Base-by-base conservation (phyloP, 2,329 filamentous ascomycete genomes). In the Tolypocladium ovalisporum region DNA sequence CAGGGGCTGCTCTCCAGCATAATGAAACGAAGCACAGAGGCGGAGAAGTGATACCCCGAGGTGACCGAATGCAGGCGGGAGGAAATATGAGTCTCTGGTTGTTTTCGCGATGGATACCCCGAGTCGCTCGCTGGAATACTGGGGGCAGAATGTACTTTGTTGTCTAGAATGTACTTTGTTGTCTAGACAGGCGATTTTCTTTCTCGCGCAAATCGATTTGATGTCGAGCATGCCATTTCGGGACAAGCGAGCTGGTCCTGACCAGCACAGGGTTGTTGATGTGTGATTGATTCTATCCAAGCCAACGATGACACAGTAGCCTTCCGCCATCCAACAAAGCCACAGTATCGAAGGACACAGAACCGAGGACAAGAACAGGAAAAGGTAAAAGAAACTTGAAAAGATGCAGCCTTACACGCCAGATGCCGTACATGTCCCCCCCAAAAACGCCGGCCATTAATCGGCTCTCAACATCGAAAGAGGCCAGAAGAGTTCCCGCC, bases 381-480 rank as follows among this genome's bases (percentile, higher is more conserved):
- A 47, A 39, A 47, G 42, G 24, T 32, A 55, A 29, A 39, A 52
- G n/a, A n/a, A n/a, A n/a, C n/a, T 34, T 58, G 60, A 62, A 58
- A 60, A 44, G 24, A 52, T 55, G 62, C 62, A 67, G 65, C 66
- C 64, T 64, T 64, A 62, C 68, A 65, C 70, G 70, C 70, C 70
- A 64, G 52, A 64, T 66, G 60, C 63, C 61, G 55, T 57, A 56
- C n/a, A 66, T 66, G 62, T 61, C 64, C 65, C 63, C n/a, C 62
- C 62, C 67, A 62, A 62, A 67, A 72, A 72, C 69, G 69, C 69
- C 69, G 64, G 63, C 67, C 54, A 57, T 55, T 54, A 56, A 54
- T 51, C 17, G 59, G 54, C 56, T 52, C 64, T 52, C 64, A 62
- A 62, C 65, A 66, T 58, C 63, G 64, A 67, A 63, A 62, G 62